These are phyloP conservation scores for Solioccasus polychromus DNA, from an alignment of 768 basidiomycete genomes.

Conservation along the genomic window DNA sequence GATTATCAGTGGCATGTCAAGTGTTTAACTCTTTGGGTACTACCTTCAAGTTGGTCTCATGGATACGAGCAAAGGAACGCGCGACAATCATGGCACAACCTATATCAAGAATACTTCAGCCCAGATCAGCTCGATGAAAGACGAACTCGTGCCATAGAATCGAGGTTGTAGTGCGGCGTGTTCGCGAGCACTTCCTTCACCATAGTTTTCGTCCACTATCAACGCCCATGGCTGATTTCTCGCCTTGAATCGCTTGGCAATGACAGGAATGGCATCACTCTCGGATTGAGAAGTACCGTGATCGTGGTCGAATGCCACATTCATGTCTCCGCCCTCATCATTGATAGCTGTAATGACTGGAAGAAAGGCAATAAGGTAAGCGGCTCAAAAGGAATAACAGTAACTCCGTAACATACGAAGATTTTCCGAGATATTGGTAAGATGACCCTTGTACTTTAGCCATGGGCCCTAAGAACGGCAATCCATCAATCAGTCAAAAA, in stretches of 20 bases:
- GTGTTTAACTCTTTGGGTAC: conserved; percentile 8
- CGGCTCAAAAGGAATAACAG: not conserved
- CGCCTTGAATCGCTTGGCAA: conserved; percentile 87
- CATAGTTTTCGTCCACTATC: conserved; percentile 95
- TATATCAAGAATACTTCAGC: conserved; percentile 22
- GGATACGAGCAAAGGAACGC: conserved; percentile 94
- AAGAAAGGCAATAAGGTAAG: conserved; percentile 9
- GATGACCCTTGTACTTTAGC: conserved; percentile 98
- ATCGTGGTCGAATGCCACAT: conserved; percentile 82
- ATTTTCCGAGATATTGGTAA: conserved; percentile 96
- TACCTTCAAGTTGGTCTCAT: conserved; percentile 96
- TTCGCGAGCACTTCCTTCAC: conserved; percentile 96
- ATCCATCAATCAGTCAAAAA: conserved; percentile 1
- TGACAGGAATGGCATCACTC: conserved; percentile 81
- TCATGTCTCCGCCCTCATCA: conserved; percentile 92
- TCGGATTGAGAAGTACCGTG: conserved; percentile 40
- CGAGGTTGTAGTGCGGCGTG: conserved; percentile 97
- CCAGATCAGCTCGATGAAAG: not conserved
- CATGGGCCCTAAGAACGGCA: conserved; percentile 72
- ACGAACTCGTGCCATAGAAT: conserved; percentile 64
- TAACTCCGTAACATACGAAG: conserved; percentile 54
- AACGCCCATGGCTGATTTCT: conserved; percentile 88
- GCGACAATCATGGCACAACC: conserved; percentile 88
- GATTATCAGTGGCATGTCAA: conserved; percentile 2
- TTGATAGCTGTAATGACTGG: conserved; percentile 92